phyloP scores from a whole-genome alignment of 2,329 filamentous ascomycete genomes.

The Phaeoacremonium minimum region DNA sequence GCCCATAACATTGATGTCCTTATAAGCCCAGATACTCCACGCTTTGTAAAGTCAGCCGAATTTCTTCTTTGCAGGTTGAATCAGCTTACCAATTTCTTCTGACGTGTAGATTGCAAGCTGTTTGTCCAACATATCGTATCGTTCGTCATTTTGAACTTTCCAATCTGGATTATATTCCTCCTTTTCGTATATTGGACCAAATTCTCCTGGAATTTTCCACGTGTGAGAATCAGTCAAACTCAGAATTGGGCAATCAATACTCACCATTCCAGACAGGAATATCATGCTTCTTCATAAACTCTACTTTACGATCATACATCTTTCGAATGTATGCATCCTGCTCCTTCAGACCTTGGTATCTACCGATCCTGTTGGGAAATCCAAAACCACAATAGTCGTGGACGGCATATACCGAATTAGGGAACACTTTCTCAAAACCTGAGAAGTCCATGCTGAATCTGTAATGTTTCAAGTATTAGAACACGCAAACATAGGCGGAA shows the following conservation, averaged over 20 bases:
- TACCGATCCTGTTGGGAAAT: constrained; percentile 30
- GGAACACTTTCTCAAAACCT: constrained; percentile 18
- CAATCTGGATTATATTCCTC: constrained; percentile 26
- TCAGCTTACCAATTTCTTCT: constrained; percentile 9
- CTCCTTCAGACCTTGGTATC: constrained; percentile 31
- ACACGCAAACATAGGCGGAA: not conserved
- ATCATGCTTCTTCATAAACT: constrained; percentile 34
- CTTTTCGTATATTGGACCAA: constrained; percentile 37
- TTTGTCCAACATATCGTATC: constrained; percentile 39
- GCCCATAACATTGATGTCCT: constrained; percentile 52
- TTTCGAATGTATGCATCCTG: constrained; percentile 35
- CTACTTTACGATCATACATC: constrained; percentile 35
- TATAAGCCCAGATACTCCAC: constrained; percentile 60
- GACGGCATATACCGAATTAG: constrained; percentile 38
- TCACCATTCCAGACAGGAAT: constrained; percentile 42
- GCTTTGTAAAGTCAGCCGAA: too few relatives aligned
- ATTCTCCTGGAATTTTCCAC: too few relatives aligned
- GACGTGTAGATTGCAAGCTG: constrained; percentile 42
- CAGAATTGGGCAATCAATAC: too few relatives aligned
- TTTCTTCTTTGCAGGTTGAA: too few relatives aligned
- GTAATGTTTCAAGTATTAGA: constrained; percentile 31
- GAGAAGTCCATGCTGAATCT: constrained; percentile 38
- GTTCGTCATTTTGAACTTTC: constrained; percentile 32
- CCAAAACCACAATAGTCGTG: constrained; percentile 43
- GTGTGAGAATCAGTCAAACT: too few relatives aligned